Evolutionary conservation across 371 early-diverging fungal genomes (phyloP), one percentile per base, ranked within the genome.

Genomic region (Dichotomocladium elegans): DNA sequence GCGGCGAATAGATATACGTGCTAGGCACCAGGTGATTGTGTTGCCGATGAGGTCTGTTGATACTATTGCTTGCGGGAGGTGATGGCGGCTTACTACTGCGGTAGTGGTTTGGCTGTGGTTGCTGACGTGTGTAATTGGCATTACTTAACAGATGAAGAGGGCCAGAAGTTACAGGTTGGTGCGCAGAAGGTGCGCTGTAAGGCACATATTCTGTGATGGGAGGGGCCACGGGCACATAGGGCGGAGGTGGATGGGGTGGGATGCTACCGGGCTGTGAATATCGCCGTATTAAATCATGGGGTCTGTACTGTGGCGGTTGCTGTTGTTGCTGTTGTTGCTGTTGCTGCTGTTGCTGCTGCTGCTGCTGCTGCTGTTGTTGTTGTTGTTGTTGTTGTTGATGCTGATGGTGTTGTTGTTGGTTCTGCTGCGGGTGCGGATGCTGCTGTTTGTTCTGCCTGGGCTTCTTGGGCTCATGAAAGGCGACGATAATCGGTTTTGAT

Each of bases 391-490:
- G 14, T 33, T 22, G 8, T 1, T 26, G 6, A 12, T 27, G 15
- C 28, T 26, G 5, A 28, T 25, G 5, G 17, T 52, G 46, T 41
- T 55, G 49, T 21, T 61, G 41, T 44, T 44, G 41, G 10, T 53
- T 45, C 33, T 61, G 62, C 30, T 48, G n/a, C n/a, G n/a, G n/a
- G 26, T 33, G 12, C 15, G 21, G 34, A 47, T 51, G 47, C 44
- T 50, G 64, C 56, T 31, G 61, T 53, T 61, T 61, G 27, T 67
- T 45, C 35, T 57, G 49, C 7, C 57, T 55, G 1, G 60, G 60
- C 31, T 77, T 77, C 53, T 69, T 73, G 17, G 72, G 74, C 37
- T 70, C 70, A 53, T 77, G 77, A 41, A 63, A 77, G 7, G 77
- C 66, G 19, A 77, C 67, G 19, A 70, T 48, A 34, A 77, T 58